Evolutionary conservation across 2,329 filamentous ascomycete species (phyloP).

Genomic region (Apiospora hydei): DNA sequence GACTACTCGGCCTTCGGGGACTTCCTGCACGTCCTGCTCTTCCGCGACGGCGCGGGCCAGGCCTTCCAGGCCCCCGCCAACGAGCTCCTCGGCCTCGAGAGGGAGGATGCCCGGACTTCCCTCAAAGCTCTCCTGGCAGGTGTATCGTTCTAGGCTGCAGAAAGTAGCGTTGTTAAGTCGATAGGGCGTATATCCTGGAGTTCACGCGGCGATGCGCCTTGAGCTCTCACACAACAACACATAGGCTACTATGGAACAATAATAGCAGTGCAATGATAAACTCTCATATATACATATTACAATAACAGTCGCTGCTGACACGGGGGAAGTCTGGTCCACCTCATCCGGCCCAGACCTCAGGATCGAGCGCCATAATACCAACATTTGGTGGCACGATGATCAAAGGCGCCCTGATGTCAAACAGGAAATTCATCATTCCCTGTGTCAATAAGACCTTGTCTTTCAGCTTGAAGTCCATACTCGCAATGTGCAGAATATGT

Average conservation of each 20-base stretch:
- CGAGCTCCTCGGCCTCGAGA: slow-evolving; percentile 36
- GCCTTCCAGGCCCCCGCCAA: slow-evolving; percentile 35
- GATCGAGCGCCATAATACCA: not conserved
- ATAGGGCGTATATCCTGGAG: not conserved
- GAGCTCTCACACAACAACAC: too few relatives aligned
- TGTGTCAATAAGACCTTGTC: not conserved
- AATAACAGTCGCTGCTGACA: not conserved
- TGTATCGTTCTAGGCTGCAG: not conserved
- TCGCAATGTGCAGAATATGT: not conserved
- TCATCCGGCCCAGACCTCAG: not conserved
- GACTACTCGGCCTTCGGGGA: slow-evolving; percentile 45
- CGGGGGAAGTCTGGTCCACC: not conserved
- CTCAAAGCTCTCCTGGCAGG: not conserved
- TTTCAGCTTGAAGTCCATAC: not conserved
- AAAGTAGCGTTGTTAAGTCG: not conserved
- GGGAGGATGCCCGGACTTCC: slow-evolving; percentile 34
- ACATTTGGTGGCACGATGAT: slow-evolving; percentile 3
- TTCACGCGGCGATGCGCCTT: not conserved
- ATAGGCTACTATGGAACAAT: not conserved
- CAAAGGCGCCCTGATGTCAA: not conserved
- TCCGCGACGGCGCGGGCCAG: slow-evolving; percentile 36
- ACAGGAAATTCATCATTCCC: not conserved
- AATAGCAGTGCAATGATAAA: not conserved
- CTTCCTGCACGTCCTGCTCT: slow-evolving; percentile 35
- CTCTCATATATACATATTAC: not conserved